These are phyloP conservation scores for Paxillus involutus DNA, from an alignment of 768 basidiomycete genomes.

Conservation along the genomic window DNA sequence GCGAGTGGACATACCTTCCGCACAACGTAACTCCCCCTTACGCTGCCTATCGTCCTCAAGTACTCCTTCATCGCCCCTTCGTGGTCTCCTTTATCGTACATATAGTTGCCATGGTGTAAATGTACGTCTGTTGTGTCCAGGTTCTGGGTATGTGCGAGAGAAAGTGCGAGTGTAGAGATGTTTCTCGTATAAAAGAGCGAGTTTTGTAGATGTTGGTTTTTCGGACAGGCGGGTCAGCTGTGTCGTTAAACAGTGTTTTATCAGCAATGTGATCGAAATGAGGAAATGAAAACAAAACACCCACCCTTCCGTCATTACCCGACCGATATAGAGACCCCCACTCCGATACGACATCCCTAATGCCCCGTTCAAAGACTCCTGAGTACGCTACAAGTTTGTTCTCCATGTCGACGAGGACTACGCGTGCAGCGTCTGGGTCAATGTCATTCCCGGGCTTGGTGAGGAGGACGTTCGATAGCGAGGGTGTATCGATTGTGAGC, in stretches of 20 bases:
- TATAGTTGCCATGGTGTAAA: slow-evolving; percentile 84
- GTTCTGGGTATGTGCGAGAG: slow-evolving; percentile 76
- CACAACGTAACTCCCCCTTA: slow-evolving; percentile 95
- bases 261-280: background rate
- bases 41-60: slow-evolving; percentile 81
- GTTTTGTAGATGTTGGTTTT: slow-evolving; percentile 79
- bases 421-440: slow-evolving; percentile 66
- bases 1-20: slow-evolving; percentile 67
- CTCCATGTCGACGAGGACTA: slow-evolving; percentile 88
- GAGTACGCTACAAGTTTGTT: slow-evolving; percentile 90
- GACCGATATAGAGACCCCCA: slow-evolving; percentile 82
- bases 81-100: slow-evolving; percentile 89
- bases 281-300: slow-evolving; percentile 13
- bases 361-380: slow-evolving; percentile 78
- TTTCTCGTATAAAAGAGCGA: slow-evolving; percentile 82
- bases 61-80: slow-evolving; percentile 94
- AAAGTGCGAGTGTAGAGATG: slow-evolving; percentile 78
- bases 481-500: slow-evolving; percentile 14
- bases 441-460: slow-evolving; percentile 38
- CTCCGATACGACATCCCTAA: slow-evolving; percentile 77
- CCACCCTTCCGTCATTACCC: slow-evolving; percentile 74
- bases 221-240: slow-evolving; percentile 72
- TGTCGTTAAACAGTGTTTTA: background rate
- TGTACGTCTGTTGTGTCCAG: slow-evolving; percentile 90
- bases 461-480: slow-evolving; percentile 6